Base-by-base conservation (phyloP, 768 basidiomycete genomes). In the Suillus americanus region DNA sequence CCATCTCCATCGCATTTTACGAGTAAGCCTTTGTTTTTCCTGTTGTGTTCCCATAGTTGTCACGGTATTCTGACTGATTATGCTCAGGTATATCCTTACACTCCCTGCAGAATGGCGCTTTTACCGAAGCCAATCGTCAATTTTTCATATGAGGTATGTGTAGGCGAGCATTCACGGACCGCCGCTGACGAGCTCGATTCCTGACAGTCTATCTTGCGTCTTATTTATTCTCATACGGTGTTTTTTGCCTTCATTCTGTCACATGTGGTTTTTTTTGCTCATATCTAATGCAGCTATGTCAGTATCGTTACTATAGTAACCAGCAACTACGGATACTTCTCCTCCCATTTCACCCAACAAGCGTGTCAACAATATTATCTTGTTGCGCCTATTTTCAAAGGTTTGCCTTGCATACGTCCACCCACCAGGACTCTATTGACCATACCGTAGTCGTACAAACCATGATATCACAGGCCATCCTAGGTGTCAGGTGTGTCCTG, bases 1-100 rank as follows among this genome's bases (percentile, higher is more conserved):
- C 79, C 18, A 65, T 80, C 62, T 75, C 79, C 8, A 75, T 80
- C 57, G 78, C 77, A n/a, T 70, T 70, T 33, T 80, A 80, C 65
- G 79, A 80, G 79, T 79, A 18, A 48, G 79, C 73, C n/a, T 8
- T 50, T 37, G 12, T 3, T 18, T 46, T 1, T 18, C 38, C 18
- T 33, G 18, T 38, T 35, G 33, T 13, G 12, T n/a, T n/a, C n/a
- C n/a, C n/a, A n/a, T 45, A 43, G 16, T 18, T 50, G 23, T 50
- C 41, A 28, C 9, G 13, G 18, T 41, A 33, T 53, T 12, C 7
- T 46, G 10, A 33, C 51, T 63, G 23, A 57, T 41, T 41, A 10
- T 25, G 1, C 53, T 16, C 62, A 77, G 76, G 51, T 77, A 75
- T 65, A 25, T 77, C 30, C 64, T 78, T 67, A 77, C 76, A 28